These are phyloP conservation scores for Trametes sp. DNA, from an alignment of 1,284 basidiomycete species.

Conservation along the genomic window DNA sequence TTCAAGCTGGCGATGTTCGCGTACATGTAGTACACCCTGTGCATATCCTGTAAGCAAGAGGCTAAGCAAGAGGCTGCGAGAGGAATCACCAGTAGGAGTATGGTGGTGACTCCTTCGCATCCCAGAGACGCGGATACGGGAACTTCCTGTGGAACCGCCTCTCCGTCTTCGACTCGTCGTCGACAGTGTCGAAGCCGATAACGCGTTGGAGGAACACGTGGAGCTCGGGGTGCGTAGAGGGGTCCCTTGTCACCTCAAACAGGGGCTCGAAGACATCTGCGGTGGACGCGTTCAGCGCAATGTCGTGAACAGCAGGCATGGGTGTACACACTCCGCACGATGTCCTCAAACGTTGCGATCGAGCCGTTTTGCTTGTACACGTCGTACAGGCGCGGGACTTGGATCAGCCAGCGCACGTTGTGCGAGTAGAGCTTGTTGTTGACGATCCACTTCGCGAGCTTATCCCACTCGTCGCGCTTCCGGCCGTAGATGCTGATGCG, in stretches of 20 bases:
- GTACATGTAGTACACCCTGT: constrained; percentile 97
- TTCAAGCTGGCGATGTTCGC: constrained; percentile 97
- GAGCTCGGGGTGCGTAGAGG: constrained; percentile 89
- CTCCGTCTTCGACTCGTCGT: constrained; percentile 97
- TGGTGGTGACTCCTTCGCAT: constrained; percentile 89
- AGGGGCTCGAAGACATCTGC: constrained; percentile 92
- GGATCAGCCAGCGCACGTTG: constrained; percentile 98
- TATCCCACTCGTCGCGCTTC: constrained; percentile 91
- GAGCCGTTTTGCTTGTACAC: constrained; percentile 94
- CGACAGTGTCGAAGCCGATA: constrained; percentile 96
- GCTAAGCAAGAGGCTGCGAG: no score
- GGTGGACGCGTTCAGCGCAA: neutral
- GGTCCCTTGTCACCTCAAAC: constrained; percentile 97
- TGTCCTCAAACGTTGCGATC: constrained; percentile 89
- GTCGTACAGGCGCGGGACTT: constrained; percentile 95
- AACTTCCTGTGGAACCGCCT: constrained; percentile 94
- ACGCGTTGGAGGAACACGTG: constrained; percentile 97
- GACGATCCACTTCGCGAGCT: constrained; percentile 96
- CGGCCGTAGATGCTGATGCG: constrained; percentile 95
- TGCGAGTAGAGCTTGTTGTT: constrained; percentile 94
- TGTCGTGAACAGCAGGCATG: neutral
- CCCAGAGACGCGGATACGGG: constrained; percentile 93
- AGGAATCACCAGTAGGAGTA: constrained; percentile 85
- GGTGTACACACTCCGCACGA: constrained; percentile 81
- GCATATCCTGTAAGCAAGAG: neutral